Percentiles rank a stretch among this genome's conserved stretches.
Evolutionary conservation across 1,284 basidiomycete species (phyloP).

Genomic region (Mrakiaceae sp.): DNA sequence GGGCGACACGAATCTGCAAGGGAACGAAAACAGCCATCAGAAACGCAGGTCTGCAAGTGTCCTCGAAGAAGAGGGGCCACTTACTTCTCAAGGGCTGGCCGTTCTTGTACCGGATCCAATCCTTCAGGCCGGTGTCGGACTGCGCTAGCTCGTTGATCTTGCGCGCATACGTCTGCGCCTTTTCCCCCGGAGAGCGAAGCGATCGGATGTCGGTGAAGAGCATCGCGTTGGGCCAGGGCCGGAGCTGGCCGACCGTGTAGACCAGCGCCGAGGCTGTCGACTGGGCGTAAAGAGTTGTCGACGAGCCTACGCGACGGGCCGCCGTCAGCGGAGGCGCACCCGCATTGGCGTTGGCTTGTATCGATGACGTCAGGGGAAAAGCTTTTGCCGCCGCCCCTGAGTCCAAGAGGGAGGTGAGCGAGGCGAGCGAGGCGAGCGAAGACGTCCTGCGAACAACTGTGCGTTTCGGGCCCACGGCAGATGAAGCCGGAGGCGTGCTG

Average conservation of each 20-base stretch:
- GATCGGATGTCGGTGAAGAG: slow-evolving; percentile 54
- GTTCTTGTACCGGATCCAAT: slow-evolving; percentile 47
- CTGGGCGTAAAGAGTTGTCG: not conserved
- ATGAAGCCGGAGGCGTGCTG: not conserved
- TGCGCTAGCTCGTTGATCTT: slow-evolving; percentile 72
- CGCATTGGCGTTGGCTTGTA: not conserved
- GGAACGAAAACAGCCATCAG: not conserved
- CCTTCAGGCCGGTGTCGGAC: slow-evolving; percentile 63
- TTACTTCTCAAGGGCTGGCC: not conserved
- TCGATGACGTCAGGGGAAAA: too few species aligned
- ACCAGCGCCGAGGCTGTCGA: not conserved
- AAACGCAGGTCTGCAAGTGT: too few species aligned
- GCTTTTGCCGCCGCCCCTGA: not conserved
- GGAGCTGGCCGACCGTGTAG: slow-evolving; percentile 12
- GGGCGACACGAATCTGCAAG: slow-evolving; percentile 12
- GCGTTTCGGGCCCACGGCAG: not conserved
- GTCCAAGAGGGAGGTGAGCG: too few species aligned
- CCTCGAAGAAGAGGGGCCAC: not conserved
- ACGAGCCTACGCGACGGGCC: not conserved
- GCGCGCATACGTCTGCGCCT: slow-evolving; percentile 61
- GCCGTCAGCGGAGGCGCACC: not conserved
- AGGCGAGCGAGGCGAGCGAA: slow-evolving; percentile 6
- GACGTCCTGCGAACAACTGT: slow-evolving; percentile 1
- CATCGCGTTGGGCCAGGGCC: slow-evolving; percentile 60
- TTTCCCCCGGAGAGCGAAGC: slow-evolving; percentile 53